A percentile compares a stretch with the other conserved stretches of the same genome.
Evolutionary conservation across 192 early-diverging fungal genomes (phyloP).

Genomic region (Podochytrium sp.): DNA sequence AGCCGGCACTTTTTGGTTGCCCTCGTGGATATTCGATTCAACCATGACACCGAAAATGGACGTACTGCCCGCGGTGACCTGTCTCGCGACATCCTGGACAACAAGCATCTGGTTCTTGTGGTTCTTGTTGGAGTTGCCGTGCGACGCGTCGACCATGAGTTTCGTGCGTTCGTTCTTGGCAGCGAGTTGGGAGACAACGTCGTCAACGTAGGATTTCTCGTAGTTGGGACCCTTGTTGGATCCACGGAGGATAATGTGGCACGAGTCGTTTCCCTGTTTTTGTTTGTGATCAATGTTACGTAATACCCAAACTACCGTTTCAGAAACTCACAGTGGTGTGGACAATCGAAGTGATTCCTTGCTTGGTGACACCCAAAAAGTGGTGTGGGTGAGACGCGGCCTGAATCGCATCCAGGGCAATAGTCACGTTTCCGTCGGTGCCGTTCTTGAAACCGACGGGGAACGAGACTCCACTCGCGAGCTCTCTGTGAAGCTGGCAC

Average conservation of each 20-base stretch:
- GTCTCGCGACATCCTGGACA: constrained; percentile 63
- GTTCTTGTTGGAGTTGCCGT: constrained; percentile 92
- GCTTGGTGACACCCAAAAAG: constrained; percentile 94
- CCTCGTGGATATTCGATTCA: constrained; percentile 90
- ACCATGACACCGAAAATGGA: constrained; percentile 94
- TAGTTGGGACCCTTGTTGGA: constrained; percentile 89
- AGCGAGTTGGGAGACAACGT: constrained; percentile 57
- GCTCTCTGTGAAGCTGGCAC: constrained; percentile 92
- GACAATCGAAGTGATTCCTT: constrained; percentile 88
- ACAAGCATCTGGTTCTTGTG: constrained; percentile 85
- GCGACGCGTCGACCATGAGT: constrained; percentile 95
- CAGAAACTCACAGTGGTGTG: constrained; percentile 66
- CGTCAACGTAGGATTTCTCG: constrained; percentile 69
- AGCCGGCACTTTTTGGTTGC: constrained; percentile 63
- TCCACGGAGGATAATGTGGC: constrained; percentile 95
- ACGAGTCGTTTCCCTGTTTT: constrained; percentile 86
- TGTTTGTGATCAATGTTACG: not conserved
- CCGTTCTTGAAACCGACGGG: constrained; percentile 95
- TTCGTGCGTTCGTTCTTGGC: constrained; percentile 60
- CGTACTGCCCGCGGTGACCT: constrained; percentile 64
- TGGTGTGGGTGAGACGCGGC: constrained; percentile 85
- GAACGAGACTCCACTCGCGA: constrained; percentile 92
- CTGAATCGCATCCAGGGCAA: constrained; percentile 92
- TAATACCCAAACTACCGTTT: no score
- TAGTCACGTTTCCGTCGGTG: constrained; percentile 88